Base-by-base conservation (phyloP, 2,329 filamentous ascomycete genomes). In the Scedosporium boydii region DNA sequence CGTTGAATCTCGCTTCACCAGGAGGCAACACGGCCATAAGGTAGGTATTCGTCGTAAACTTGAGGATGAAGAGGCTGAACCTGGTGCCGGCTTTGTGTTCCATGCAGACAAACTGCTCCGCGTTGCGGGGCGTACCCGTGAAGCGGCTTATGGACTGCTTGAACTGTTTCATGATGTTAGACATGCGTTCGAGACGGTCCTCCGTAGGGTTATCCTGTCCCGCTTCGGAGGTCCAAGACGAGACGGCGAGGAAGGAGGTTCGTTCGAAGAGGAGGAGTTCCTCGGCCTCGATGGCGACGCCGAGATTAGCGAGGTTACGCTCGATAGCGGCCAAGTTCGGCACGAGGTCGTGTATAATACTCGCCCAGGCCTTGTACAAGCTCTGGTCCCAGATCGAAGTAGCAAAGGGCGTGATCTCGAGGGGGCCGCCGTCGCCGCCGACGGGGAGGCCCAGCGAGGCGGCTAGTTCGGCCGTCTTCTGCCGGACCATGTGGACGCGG, bases 331-430 rank as follows among this genome's bases (percentile, higher is more conserved):
- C 81, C 1, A 97, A 84, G 70, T 98, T 98, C 3, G 95, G 95
- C n/a, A 98, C 95, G 56, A 99, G 82, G 72, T 93, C 93, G 80
- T 99, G 95, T 65, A 99, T 97, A 69, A 99, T 97, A 72, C 90
- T 91, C 0, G 95, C 95, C 95, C 95, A 99, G 1, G 95, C 95
- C 75, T 96, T 96, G 81, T 98, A 99, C 44, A 99, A 80, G 62
- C 90, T 96, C 78, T 99, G 95, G 71, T 99, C 95, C 95, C 95
- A 99, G 71, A 99, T 99, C 62, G 90, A 96, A 38, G 93, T 98
- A 9, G 92, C 90, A 73, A 96, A 98, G 64, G 93, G 92, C 63
- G 91, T 90, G 64, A 97, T 82, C 16, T 63, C 61, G 29, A 53
- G 26, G 5, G 59, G 62, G 38, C 59, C 66, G 65, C 66, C 65